Conservation (phyloP, 208 protist genomes). For the Trypanosoma mega region DNA sequence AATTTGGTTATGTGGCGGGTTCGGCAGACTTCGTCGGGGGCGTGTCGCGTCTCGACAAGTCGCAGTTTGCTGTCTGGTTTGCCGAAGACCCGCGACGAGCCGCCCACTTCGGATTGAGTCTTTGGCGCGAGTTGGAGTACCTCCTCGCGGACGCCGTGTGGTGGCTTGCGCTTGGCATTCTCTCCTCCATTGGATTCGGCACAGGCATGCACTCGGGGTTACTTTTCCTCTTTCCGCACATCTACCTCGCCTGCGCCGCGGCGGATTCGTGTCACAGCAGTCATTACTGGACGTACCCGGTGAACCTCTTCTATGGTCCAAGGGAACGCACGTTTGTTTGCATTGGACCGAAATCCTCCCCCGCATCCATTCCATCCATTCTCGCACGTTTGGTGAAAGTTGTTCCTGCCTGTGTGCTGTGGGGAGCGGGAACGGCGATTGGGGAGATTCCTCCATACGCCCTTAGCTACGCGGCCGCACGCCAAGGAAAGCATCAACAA, state of each 20-base stretch:
- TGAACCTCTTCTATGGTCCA: constrained; percentile 83
- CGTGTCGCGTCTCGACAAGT: constrained; percentile 19
- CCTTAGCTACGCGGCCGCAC: constrained; percentile 88
- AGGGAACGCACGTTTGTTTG: constrained; percentile 69
- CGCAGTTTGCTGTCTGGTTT: constrained; percentile 61
- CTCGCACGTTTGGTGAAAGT: constrained; percentile 64
- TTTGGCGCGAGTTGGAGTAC: constrained; percentile 83
- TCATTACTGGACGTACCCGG: constrained; percentile 88
- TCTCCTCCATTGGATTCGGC: constrained; percentile 92
- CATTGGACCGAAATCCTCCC: constrained; percentile 20
- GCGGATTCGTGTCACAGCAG: constrained; percentile 79
- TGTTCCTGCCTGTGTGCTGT: constrained; percentile 84
- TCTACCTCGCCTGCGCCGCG: constrained; percentile 89
- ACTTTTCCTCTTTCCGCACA: constrained; percentile 95
- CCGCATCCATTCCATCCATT: constrained; percentile 24
- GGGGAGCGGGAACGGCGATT: constrained; percentile 95
- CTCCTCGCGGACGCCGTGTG: constrained; percentile 75
- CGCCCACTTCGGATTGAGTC: constrained; percentile 46
- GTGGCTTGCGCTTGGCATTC: constrained; percentile 89
- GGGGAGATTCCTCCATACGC: constrained; percentile 97
- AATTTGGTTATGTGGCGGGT: constrained; percentile 30
- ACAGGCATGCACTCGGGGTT: constrained; percentile 95
- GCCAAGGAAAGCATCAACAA: constrained; percentile 52
- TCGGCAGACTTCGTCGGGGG: constrained; percentile 31
- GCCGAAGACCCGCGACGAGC: constrained; percentile 34